A percentile compares a stretch with the other conserved stretches of the same genome.
These are phyloP conservation scores for Sugiyamaella grinbergsii DNA, from an alignment of 1,139 yeast genomes.

Conservation along the genomic window DNA sequence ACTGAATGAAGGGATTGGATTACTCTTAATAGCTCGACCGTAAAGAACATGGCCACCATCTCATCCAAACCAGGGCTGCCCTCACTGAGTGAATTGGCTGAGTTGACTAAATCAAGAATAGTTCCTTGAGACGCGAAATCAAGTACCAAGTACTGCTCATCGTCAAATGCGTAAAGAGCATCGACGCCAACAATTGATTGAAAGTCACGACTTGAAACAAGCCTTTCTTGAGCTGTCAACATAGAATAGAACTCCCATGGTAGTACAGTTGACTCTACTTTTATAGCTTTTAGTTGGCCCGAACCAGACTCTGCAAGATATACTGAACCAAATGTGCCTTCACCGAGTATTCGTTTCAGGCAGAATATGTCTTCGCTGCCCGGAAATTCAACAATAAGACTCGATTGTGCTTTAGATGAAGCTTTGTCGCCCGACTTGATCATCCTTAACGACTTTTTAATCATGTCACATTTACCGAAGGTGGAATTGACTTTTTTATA, in stretches of 20 bases:
- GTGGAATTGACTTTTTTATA: constrained; percentile 38
- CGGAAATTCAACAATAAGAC: constrained; percentile 28
- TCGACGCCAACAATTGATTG: constrained; percentile 55
- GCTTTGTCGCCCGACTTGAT: constrained; percentile 12
- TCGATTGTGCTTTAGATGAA: constrained; percentile 7
- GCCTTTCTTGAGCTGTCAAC: constrained; percentile 30
- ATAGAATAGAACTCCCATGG: constrained; percentile 84
- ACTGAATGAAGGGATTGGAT: constrained; percentile 64
- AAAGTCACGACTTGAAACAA: constrained; percentile 37
- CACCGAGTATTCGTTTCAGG: constrained; percentile 60
- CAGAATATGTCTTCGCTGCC: constrained; percentile 20
- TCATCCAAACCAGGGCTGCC: constrained; percentile 55
- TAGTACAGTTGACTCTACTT: constrained; percentile 69
- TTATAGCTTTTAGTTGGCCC: constrained; percentile 58
- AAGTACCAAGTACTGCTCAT: constrained; percentile 73
- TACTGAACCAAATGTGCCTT: constrained; percentile 80
- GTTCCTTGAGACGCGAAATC: constrained; percentile 78
- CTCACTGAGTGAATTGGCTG: constrained; percentile 28
- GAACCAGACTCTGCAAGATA: constrained; percentile 72
- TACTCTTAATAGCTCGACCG: constrained; percentile 62
- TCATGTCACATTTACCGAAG: constrained; percentile 26
- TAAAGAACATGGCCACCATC: constrained; percentile 59
- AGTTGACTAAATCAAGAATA: constrained; percentile 67
- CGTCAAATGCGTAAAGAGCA: constrained; percentile 58
- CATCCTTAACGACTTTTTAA: constrained; percentile 21